phyloP scores from a whole-genome alignment of 2,329 filamentous ascomycete genomes.

The Domatiomyces globalis region DNA sequence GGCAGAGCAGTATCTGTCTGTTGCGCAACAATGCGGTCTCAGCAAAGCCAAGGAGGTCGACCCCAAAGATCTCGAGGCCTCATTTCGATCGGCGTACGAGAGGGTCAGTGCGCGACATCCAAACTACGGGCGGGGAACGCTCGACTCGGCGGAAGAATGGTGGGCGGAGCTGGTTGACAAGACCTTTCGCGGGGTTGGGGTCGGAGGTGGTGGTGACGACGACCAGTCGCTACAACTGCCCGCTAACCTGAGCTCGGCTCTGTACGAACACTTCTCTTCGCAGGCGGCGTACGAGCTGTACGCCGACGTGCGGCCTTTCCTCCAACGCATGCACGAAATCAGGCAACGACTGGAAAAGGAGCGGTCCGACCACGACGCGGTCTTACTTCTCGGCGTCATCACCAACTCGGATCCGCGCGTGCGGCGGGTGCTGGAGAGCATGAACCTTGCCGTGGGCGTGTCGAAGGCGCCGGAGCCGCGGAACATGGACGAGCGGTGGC shows the following conservation, averaged over 20 bases:
- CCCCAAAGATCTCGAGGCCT: slow-evolving; percentile 17
- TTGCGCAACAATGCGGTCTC: slow-evolving; percentile 27
- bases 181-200: slow-evolving; percentile 22
- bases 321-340: slow-evolving; percentile 21
- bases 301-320: slow-evolving; percentile 27
- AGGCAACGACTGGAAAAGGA: slow-evolving; percentile 6
- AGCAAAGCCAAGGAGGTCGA: slow-evolving; percentile 6
- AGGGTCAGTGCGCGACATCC: slow-evolving; percentile 22
- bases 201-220: slow-evolving; percentile 3
- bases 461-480: slow-evolving; percentile 22
- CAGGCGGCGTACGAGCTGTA: slow-evolving; percentile 28
- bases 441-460: slow-evolving; percentile 27
- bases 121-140: slow-evolving; percentile 31
- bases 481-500: slow-evolving; percentile 1
- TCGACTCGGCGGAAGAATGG: slow-evolving; percentile 28
- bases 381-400: slow-evolving; percentile 28
- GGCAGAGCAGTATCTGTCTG: slow-evolving; percentile 27
- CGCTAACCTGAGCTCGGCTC: slow-evolving; percentile 20
- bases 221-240: slow-evolving; percentile 20
- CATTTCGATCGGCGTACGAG: slow-evolving; percentile 27
- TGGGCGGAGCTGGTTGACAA: slow-evolving; percentile 30
- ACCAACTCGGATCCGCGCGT: slow-evolving; percentile 36
- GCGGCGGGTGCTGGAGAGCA: slow-evolving; percentile 25
- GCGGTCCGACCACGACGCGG: slow-evolving; percentile 9
- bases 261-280: slow-evolving; percentile 29